phyloP scores from a whole-genome alignment of 176 grass and related monocot genomes.

The Rhynchospora breviuscula region DNA sequence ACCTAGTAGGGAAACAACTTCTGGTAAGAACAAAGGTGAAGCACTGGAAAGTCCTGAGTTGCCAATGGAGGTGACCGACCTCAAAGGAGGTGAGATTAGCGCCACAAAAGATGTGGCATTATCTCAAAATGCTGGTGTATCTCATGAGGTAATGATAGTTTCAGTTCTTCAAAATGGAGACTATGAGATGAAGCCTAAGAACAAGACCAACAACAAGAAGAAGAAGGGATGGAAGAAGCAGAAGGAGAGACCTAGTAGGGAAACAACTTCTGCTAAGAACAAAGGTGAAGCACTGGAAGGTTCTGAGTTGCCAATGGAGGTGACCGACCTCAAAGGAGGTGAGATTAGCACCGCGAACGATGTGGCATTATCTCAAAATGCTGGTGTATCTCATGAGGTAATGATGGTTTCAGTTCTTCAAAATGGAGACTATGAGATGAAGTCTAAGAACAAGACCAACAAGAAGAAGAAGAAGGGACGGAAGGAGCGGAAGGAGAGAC shows the following conservation, averaged over 20 bases:
- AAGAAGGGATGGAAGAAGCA: too few species aligned
- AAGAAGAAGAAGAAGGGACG: background rate
- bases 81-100: too few species aligned
- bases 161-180: background rate
- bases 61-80: too few species aligned
- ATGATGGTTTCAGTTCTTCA: background rate
- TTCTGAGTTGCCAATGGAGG: background rate
- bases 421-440: background rate
- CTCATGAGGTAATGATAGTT: background rate
- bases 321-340: background rate
- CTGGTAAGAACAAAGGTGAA: too few species aligned
- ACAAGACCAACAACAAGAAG: background rate
- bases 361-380: background rate
- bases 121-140: background rate
- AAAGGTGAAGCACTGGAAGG: background rate
- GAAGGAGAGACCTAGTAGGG: background rate
- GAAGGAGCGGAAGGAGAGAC: background rate
- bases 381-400: background rate
- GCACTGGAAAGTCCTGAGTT: too few species aligned
- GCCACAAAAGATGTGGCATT: too few species aligned
- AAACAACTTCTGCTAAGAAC: background rate
- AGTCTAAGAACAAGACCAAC: background rate
- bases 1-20: too few species aligned
- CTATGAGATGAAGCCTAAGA: background rate
- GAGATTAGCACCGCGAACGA: background rate